Base-by-base conservation (phyloP, 2,329 filamentous ascomycete species). In the Curvularia lunata region DNA sequence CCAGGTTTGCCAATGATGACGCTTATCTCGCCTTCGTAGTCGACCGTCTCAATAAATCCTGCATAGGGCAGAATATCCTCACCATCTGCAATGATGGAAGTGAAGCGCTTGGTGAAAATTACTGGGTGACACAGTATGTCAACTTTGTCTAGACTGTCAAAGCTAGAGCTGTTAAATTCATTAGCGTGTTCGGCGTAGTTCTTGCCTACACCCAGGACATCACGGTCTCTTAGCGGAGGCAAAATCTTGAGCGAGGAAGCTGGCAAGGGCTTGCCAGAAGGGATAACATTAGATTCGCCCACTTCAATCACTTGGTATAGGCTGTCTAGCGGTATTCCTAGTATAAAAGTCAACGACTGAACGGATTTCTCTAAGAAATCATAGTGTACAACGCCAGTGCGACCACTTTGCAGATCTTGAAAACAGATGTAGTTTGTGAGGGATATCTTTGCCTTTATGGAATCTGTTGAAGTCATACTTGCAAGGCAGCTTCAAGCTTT, bases 21-120 rank as follows among this genome's bases (percentile, higher is more conserved):
- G 0, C 82, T 83, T 45, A 86, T 78, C 59, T 86, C 84, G 16
- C 84, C 84, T 59, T 86, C 84, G 56, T 85, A 86, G 63, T 86
- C 84, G 1, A 80, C 61, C 1, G 78, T 83, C 9, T 79, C 56
- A 1, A 83, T 84, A 60, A 85, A 85, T 0, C 73, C 74, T 0
- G 71, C 63, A 63, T 84, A 81, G 2, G 77, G 77, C 3, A 77
- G 75, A 10, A 86, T 81, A 0, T 78, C 75, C 1, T 84, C 80
- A 0, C 77, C 78, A 54, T 80, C 64, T 0, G 80, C 81, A 38
- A 85, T 80, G 55, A 85, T 84, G 1, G 81, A 83, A 0, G 83
- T 85, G 4, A 78, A 78, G 1, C 83, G 77, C 62, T 85, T 85
- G 3, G 83, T 84, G 69, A 85, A 84, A 53, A 85, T 84, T 8